Percentiles rank a stretch among this genome's conserved stretches.
Evolutionary conservation across 2,329 filamentous ascomycete species (phyloP).

Genomic region (Ceratocystis smalleyi): DNA sequence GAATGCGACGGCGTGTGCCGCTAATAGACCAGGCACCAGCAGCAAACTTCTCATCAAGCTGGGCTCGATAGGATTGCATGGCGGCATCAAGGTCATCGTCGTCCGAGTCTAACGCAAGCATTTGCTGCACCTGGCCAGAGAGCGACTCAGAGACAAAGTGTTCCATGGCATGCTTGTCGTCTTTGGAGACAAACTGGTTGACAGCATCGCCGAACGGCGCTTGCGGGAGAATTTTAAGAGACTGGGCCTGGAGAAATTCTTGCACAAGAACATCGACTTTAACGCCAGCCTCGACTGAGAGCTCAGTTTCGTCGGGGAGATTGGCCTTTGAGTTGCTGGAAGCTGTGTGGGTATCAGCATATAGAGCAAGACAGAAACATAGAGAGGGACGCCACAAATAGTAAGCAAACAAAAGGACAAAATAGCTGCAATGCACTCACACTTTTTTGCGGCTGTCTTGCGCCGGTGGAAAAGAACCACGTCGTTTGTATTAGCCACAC

Average conservation of each 20-base stretch:
- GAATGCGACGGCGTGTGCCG: conserved; percentile 29
- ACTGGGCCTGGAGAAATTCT: conserved; percentile 75
- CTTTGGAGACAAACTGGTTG: conserved; percentile 81
- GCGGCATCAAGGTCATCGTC: conserved; percentile 51
- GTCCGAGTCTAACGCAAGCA: conserved; percentile 50
- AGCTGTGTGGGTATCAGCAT: conserved; percentile 18
- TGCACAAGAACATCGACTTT: conserved; percentile 80
- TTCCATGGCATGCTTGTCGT: conserved; percentile 86
- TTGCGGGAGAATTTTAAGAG: conserved; percentile 81
- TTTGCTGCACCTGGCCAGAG: conserved; percentile 51
- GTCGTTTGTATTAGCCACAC: conserved; percentile 85
- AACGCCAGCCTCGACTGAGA: conserved; percentile 34
- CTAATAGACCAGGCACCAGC: conserved; percentile 39
- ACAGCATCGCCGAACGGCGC: conserved; percentile 89
- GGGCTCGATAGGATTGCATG: conserved; percentile 57
- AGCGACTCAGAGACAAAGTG: conserved; percentile 60
- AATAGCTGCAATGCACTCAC: conserved; percentile 2
- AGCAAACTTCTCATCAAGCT: conserved; percentile 55
- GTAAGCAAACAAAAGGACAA: neutral
- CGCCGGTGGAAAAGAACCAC: conserved; percentile 87
- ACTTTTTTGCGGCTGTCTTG: conserved; percentile 42
- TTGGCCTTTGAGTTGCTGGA: conserved; percentile 36
- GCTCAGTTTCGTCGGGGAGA: conserved; percentile 46
- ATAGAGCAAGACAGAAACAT: neutral
- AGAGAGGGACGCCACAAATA: neutral